A percentile compares a stretch with the other conserved stretches of the same genome.
These are phyloP conservation scores for Plasmodium cynomolgi DNA, from an alignment of 169 alveolate genomes.

Conservation along the genomic window DNA sequence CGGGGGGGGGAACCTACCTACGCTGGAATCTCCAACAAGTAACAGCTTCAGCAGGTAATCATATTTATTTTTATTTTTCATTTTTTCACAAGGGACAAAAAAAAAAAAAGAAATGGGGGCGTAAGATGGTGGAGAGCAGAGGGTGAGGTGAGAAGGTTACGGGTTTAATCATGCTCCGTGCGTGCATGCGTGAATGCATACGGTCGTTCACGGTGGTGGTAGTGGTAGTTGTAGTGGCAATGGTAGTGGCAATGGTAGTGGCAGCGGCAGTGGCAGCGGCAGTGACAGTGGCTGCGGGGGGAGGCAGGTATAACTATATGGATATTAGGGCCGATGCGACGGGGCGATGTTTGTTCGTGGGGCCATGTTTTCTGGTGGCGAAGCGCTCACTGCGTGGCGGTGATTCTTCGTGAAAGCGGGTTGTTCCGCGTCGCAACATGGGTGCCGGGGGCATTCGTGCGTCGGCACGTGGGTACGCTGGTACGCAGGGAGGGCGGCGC, in stretches of 20 bases:
- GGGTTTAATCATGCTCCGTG: not conserved
- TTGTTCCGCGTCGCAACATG: too few species aligned
- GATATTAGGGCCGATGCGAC: not conserved
- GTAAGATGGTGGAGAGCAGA: too few species aligned
- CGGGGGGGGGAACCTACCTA: constrained; percentile 87
- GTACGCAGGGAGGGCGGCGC: too few species aligned
- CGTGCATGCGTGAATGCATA: not conserved
- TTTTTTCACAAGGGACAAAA: constrained; percentile 12
- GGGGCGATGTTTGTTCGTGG: not conserved
- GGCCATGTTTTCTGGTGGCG: not conserved
- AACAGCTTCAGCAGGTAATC: constrained; percentile 97
- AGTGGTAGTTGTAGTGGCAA: too few species aligned
- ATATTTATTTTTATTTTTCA: constrained; percentile 61
- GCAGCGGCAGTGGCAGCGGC: too few species aligned
- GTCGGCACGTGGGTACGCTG: too few species aligned
- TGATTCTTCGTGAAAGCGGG: not conserved
- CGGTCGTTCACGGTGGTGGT: not conserved
- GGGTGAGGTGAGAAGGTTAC: not conserved
- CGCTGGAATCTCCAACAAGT: constrained; percentile 98
- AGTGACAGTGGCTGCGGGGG: not conserved
- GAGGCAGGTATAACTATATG: not conserved
- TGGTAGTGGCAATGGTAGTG: not conserved
- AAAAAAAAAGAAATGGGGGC: not conserved
- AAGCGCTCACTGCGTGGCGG: not conserved
- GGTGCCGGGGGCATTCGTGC: too few species aligned